Evolutionary conservation across 345 rosid genomes (phyloP).

Genomic region (Pistacia integerrima): DNA sequence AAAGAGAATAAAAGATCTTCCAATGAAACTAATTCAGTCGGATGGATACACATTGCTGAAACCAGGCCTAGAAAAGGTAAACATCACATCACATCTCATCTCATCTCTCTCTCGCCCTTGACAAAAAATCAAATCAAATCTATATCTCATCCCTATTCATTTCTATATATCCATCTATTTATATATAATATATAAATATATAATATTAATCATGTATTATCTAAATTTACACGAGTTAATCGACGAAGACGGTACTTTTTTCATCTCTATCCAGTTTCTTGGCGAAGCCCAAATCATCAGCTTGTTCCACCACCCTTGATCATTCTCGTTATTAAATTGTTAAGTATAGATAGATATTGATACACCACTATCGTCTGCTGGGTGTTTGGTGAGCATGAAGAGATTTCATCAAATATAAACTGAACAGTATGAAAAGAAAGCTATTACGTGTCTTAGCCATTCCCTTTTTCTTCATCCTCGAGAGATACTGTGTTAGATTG

Average conservation of each 20-base stretch:
- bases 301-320: neutral
- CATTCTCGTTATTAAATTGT: neutral
- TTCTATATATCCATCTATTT: neutral
- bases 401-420: neutral
- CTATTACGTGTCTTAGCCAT: neutral
- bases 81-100: constrained; percentile 16
- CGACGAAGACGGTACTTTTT: neutral
- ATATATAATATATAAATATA: neutral
- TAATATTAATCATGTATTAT: constrained; percentile 7
- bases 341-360: neutral
- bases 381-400: neutral
- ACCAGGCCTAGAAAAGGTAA: constrained; percentile 26
- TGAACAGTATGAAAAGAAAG: neutral
- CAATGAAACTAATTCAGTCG: constrained; percentile 8
- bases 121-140: no score
- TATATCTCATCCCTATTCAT: neutral
- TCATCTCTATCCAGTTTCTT: constrained; percentile 3
- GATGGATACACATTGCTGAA: constrained; percentile 2
- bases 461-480: no score
- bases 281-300: constrained; percentile 16
- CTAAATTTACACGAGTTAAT: constrained; percentile 2
- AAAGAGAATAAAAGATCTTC: constrained; percentile 20
- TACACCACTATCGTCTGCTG: neutral
- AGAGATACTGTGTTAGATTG: no score
- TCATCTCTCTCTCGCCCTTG: neutral